phyloP scores from a whole-genome alignment of 2,329 filamentous ascomycete species.

The Talaromyces pinophilus region DNA sequence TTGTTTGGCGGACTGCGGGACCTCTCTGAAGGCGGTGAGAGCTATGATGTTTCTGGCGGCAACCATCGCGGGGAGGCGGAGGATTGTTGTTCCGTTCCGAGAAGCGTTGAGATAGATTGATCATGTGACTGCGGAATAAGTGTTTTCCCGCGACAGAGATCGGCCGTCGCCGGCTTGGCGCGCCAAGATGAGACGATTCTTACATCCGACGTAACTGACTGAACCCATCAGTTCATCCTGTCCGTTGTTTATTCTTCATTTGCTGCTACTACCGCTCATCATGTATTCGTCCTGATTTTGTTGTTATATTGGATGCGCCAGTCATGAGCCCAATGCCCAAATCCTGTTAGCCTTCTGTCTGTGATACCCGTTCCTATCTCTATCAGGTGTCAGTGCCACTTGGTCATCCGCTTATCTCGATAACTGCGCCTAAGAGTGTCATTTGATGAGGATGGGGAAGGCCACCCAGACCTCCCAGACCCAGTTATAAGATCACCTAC shows the following conservation, averaged over 20 bases:
- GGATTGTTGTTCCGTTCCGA: slow-evolving; percentile 32
- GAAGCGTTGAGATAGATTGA: not conserved
- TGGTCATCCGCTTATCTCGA: slow-evolving; percentile 19
- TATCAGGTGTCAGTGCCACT: slow-evolving; percentile 10
- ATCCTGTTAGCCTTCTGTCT: slow-evolving; percentile 5
- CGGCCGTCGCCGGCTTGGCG: not conserved
- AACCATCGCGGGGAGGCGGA: slow-evolving; percentile 25
- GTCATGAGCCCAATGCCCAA: slow-evolving; percentile 14
- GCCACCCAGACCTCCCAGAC: slow-evolving; percentile 9
- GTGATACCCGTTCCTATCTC: slow-evolving; percentile 7
- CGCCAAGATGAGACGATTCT: not conserved
- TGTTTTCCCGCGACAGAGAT: slow-evolving; percentile 2
- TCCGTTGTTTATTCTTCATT: not conserved
- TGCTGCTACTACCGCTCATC: not conserved
- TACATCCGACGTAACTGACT: not conserved
- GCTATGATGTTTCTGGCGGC: slow-evolving; percentile 1
- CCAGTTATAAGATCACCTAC: slow-evolving; percentile 20
- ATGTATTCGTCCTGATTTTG: slow-evolving; percentile 1
- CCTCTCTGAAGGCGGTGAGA: slow-evolving; percentile 29
- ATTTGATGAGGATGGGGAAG: slow-evolving; percentile 16
- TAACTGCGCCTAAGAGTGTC: slow-evolving; percentile 7
- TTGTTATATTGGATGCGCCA: not conserved
- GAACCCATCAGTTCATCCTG: not conserved
- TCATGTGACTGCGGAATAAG: slow-evolving; percentile 3
- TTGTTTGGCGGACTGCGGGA: slow-evolving; percentile 37